Conservation (phyloP, 805 yeast genomes). For the Lachancea quebecensis region DNA sequence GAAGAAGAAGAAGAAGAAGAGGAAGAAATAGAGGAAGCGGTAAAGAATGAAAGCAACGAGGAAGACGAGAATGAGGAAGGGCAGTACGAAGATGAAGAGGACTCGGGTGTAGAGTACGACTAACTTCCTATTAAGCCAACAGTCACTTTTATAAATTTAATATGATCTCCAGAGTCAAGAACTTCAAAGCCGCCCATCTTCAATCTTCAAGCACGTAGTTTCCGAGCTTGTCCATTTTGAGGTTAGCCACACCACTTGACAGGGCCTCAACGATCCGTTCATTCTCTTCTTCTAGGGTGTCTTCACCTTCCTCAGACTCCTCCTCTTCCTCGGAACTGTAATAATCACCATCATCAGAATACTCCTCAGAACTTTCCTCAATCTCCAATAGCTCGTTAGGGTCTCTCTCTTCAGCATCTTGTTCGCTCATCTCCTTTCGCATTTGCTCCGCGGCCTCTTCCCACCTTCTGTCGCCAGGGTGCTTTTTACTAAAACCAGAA, state of each 20-base stretch:
- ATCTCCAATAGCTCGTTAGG: slow-evolving; percentile 14
- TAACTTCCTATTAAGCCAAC: slow-evolving; percentile 8
- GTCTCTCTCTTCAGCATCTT: slow-evolving; percentile 26
- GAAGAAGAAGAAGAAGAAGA: slow-evolving; percentile 30
- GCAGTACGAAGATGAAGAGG: slow-evolving; percentile 31
- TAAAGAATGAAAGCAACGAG: slow-evolving; percentile 27
- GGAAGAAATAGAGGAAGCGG: slow-evolving; percentile 34
- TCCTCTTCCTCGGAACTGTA: slow-evolving; percentile 27
- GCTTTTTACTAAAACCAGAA: slow-evolving; percentile 67
- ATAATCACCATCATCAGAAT: slow-evolving; percentile 48
- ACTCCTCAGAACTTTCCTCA: slow-evolving; percentile 16
- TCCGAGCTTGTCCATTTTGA: slow-evolving; percentile 78
- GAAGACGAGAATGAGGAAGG: slow-evolving; percentile 34
- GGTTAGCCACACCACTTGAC: slow-evolving; percentile 51
- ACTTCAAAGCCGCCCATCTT: not conserved
- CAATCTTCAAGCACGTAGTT: slow-evolving; percentile 60
- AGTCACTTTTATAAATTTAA: too few relatives aligned
- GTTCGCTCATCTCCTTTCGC: slow-evolving; percentile 33
- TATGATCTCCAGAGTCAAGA: not conserved
- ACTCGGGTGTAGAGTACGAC: slow-evolving; percentile 34
- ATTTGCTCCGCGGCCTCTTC: slow-evolving; percentile 68
- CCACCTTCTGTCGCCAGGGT: slow-evolving; percentile 50
- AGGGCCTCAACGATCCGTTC: slow-evolving; percentile 66
- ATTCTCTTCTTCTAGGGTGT: slow-evolving; percentile 39
- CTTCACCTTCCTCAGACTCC: slow-evolving; percentile 25